phyloP scores from a whole-genome alignment of 495 filamentous ascomycete genomes.

The Bombardia bombarda region DNA sequence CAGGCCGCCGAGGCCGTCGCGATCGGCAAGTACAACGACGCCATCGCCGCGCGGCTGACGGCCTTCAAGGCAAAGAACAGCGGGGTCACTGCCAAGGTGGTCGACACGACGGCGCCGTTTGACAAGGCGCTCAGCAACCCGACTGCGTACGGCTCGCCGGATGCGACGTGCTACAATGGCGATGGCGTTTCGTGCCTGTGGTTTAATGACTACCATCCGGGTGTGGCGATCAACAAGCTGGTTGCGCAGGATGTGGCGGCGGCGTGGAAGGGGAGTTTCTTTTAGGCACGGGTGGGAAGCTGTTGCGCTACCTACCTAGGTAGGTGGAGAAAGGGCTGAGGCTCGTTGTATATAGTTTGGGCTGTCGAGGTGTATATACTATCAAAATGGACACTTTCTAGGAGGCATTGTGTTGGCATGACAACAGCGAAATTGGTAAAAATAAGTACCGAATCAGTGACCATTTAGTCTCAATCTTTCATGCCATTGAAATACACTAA shows the following conservation, averaged over 20 bases:
- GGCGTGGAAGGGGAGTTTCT: slow-evolving; percentile 23
- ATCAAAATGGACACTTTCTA: too few relatives aligned
- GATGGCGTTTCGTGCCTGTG: slow-evolving; percentile 38
- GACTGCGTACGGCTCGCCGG: slow-evolving; percentile 30
- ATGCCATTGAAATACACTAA: too few relatives aligned
- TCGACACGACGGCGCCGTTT: slow-evolving; percentile 35
- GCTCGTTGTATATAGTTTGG: too few relatives aligned
- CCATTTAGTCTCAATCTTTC: too few relatives aligned
- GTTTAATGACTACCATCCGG: slow-evolving; percentile 40
- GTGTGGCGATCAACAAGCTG: slow-evolving; percentile 27
- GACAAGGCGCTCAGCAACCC: slow-evolving; percentile 33
- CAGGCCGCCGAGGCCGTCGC: slow-evolving; percentile 21
- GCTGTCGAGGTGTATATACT: too few relatives aligned
- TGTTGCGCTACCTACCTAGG: too few relatives aligned
- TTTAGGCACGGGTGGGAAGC: slow-evolving; percentile 1
- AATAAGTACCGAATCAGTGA: too few relatives aligned
- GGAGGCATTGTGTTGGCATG: too few relatives aligned
- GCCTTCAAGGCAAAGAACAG: slow-evolving; percentile 22
- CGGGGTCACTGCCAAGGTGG: slow-evolving; percentile 21
- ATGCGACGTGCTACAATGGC: slow-evolving; percentile 34
- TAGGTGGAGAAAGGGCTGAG: too few relatives aligned
- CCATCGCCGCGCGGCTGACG: slow-evolving; percentile 13
- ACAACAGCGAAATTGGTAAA: too few relatives aligned
- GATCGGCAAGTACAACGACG: slow-evolving; percentile 32
- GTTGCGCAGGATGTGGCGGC: slow-evolving; percentile 35